These are phyloP conservation scores for Xylariaceae sp. DNA, from an alignment of 2,329 filamentous ascomycete genomes.

Conservation along the genomic window DNA sequence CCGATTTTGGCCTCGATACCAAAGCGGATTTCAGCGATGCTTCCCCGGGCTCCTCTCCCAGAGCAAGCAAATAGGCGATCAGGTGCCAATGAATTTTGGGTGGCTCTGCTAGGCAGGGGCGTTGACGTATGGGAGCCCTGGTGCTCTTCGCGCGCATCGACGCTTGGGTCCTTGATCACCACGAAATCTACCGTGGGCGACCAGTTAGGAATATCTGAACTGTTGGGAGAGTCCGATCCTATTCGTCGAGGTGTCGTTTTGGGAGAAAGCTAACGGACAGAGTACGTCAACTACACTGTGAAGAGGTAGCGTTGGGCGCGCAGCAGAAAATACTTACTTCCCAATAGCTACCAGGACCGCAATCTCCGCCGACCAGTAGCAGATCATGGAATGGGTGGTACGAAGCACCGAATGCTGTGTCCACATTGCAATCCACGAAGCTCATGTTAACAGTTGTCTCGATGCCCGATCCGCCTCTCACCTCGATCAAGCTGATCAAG, in stretches of 20 bases:
- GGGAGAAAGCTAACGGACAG: too few species aligned
- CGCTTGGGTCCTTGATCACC: too few species aligned
- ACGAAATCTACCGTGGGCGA: conserved; percentile 49
- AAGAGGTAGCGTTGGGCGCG: too few species aligned
- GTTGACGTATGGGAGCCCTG: too few species aligned
- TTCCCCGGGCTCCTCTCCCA: conserved; percentile 54
- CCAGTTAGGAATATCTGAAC: conserved; percentile 62
- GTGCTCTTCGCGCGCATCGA: too few species aligned
- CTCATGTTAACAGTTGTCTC: conserved; percentile 53
- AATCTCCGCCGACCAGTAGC: conserved; percentile 71
- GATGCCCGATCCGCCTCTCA: conserved; percentile 49
- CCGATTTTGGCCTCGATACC: conserved; percentile 64
- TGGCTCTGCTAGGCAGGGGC: conserved; percentile 19
- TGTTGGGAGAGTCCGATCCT: too few species aligned
- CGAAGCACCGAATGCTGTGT: conserved; percentile 74
- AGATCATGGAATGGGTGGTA: conserved; percentile 63
- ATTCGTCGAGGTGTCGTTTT: conserved; percentile 44
- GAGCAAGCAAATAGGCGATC: conserved; percentile 61
- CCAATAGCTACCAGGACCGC: conserved; percentile 70
- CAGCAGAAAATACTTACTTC: conserved; percentile 50
- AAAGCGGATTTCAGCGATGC: conserved; percentile 60
- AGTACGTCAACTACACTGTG: too few species aligned
- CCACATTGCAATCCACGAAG: conserved; percentile 64
- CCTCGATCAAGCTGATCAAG: conserved; percentile 63
- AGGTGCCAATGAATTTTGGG: conserved; percentile 24